Base-by-base conservation (phyloP, 768 basidiomycete genomes). In the Tremella mesenterica region DNA sequence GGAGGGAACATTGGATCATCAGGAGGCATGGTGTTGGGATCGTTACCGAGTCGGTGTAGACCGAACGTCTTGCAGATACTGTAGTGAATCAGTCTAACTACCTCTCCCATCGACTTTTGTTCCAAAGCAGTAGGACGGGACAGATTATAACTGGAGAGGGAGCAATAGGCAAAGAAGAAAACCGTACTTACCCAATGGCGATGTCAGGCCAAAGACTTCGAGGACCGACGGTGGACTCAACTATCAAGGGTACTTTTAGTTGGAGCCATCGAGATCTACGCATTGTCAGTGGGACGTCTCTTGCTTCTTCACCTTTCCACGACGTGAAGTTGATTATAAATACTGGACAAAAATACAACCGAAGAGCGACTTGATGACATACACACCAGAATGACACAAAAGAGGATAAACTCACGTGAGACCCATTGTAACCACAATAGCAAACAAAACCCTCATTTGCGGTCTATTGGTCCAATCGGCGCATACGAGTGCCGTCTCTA, bases 1-100 rank as follows among this genome's bases (percentile, higher is more conserved):
- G 38, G 50, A n/a, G 50, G 50, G 39, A 44, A 41, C 39, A 41
- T 41, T 26, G 50, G 50, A 23, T 52, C 50, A 21, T 18, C 28
- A n/a, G 47, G 47, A 1, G 39, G 50, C 38, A 20, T 16, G 23
- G 30, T 38, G 21, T 33, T 18, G 7, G 50, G 10, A 43, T 18
- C 20, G 29, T n/a, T 12, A 26, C 36, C 21, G 16, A 52, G 50
- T 14, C 38, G 27, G 28, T 52, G 50, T 14, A 52, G 28, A 4
- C 39, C 21, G 36, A 52, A 43, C 6, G 23, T 30, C 30, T 44
- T 43, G n/a, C 10, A 21, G 20, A 52, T 52, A n/a, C 50, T 52
- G 47, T 30, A 12, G 29, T 41, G n/a, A 48, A n/a, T 30, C 29
- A 30, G 47, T 18, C 44, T 16, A 4, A 6, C n/a, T n/a, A n/a